Conservation (phyloP, 2,329 filamentous ascomycete species). For the Arthrocladium fulminans region DNA sequence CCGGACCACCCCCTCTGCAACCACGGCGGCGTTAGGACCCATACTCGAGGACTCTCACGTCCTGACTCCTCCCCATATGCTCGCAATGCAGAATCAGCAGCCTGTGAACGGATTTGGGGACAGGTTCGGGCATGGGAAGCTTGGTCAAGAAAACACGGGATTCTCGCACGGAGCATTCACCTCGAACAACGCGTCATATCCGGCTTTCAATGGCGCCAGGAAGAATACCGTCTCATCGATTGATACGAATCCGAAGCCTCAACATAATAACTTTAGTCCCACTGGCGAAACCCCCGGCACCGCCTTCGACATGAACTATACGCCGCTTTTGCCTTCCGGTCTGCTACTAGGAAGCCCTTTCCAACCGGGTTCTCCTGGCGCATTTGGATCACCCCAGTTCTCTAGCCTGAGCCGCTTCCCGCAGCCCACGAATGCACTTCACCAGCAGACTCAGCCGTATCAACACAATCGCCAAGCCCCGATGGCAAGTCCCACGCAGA, state of each 20-base stretch:
- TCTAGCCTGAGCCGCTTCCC: constrained; percentile 73
- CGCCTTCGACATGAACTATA: constrained; percentile 96
- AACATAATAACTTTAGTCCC: constrained; percentile 46
- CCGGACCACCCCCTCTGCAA: constrained; percentile 1
- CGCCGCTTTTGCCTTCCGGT: constrained; percentile 86
- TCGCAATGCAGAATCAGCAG: constrained; percentile 81
- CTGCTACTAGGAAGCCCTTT: constrained; percentile 92
- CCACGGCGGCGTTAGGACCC: constrained; percentile 4
- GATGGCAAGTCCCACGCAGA: constrained; percentile 65
- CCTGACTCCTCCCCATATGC: constrained; percentile 26
- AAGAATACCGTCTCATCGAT: constrained; percentile 79
- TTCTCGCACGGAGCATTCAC: constrained; percentile 90
- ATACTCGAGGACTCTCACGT: constrained; percentile 7
- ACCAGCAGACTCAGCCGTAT: constrained; percentile 49
- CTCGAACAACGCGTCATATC: constrained; percentile 63
- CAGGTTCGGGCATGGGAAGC: constrained; percentile 45
- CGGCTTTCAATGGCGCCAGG: constrained; percentile 75
- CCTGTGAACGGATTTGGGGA: constrained; percentile 33
- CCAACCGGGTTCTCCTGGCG: constrained; percentile 83
- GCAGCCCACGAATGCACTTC: constrained; percentile 45
- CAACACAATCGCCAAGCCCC: constrained; percentile 45
- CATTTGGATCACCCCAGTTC: constrained; percentile 87
- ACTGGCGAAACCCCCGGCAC: constrained; percentile 76
- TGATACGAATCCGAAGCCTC: constrained; percentile 66
- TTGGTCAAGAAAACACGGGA: constrained; percentile 63